Evolutionary conservation across 371 early-diverging fungal genomes (phyloP).

Genomic region (Furculomyces boomerangus): DNA sequence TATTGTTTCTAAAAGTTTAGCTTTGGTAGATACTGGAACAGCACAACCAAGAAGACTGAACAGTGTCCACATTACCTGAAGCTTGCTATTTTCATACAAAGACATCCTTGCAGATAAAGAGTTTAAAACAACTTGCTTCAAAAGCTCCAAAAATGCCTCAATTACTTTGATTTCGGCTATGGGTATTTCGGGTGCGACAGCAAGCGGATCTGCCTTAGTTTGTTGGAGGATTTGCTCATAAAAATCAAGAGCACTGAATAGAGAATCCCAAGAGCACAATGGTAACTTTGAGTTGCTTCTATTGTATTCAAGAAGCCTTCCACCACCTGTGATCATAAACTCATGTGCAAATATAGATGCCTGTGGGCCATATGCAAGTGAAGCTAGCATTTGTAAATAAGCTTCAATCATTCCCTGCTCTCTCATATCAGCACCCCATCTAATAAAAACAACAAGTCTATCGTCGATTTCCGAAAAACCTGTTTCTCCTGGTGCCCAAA

Average conservation of each 20-base stretch:
- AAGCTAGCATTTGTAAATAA: conserved; percentile 53
- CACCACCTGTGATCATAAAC: conserved; percentile 28
- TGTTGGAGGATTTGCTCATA: conserved; percentile 25
- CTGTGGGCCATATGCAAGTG: conserved; percentile 43
- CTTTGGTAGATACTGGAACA: conserved; percentile 53
- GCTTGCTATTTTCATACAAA: conserved; percentile 38
- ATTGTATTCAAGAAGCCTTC: conserved; percentile 6
- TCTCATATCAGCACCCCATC: conserved; percentile 46
- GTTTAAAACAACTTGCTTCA: conserved; percentile 37
- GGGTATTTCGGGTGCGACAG: conserved; percentile 25
- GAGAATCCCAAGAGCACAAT: conserved; percentile 38
- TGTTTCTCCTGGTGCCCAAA: conserved; percentile 35
- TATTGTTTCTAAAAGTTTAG: conserved; percentile 46
- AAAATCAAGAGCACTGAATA: conserved; percentile 33
- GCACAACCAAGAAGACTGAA: conserved; percentile 49
- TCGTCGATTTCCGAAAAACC: conserved; percentile 22
- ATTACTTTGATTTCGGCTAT: conserved; percentile 40
- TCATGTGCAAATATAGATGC: conserved; percentile 39
- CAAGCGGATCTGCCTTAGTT: conserved; percentile 9
- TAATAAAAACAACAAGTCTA: conserved; percentile 45
- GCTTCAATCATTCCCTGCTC: conserved; percentile 35
- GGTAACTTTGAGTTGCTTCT: conserved; percentile 18
- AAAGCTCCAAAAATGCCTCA: conserved; percentile 40
- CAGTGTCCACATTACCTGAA: conserved; percentile 35
- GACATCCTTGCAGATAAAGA: conserved; percentile 36